A percentile compares a stretch with the other conserved stretches of the same genome.
Evolutionary conservation across 2,329 filamentous ascomycete genomes (phyloP).

Genomic region (Cercospora janseana): DNA sequence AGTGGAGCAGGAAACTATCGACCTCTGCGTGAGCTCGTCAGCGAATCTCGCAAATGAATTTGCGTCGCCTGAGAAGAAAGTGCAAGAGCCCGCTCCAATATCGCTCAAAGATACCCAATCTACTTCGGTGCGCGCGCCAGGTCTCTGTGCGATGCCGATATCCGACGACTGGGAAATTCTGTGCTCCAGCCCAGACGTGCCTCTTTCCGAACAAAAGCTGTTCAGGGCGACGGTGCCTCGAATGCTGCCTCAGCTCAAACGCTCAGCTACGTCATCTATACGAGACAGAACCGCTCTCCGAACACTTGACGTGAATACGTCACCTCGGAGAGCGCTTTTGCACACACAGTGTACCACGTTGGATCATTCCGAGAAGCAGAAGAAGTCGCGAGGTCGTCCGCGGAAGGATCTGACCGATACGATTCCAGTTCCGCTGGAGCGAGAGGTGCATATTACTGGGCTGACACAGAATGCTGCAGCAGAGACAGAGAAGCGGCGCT

Average conservation of each 20-base stretch:
- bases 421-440: no score
- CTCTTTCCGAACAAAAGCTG: not conserved
- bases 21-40: no score
- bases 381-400: slow-evolving; percentile 28
- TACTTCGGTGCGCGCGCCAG: no score
- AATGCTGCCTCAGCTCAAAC: slow-evolving; percentile 1
- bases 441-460: no score
- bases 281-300: slow-evolving; percentile 27
- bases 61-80: no score
- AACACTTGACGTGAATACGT: slow-evolving; percentile 31
- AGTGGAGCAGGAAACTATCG: no score
- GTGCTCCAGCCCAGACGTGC: slow-evolving; percentile 6
- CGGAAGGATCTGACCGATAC: slow-evolving; percentile 26
- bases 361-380: not conserved
- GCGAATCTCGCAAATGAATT: no score
- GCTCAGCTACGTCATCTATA: slow-evolving; percentile 21
- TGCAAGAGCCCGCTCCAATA: no score
- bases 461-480: slow-evolving; percentile 25
- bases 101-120: no score
- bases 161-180: slow-evolving; percentile 3
- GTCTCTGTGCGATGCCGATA: not conserved
- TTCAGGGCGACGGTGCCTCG: not conserved
- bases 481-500: not conserved
- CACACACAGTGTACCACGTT: slow-evolving; percentile 1
- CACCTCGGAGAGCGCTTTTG: slow-evolving; percentile 12